A percentile compares a stretch with the other conserved stretches of the same genome.
Conservation (phyloP, 495 filamentous ascomycete species). For the Penicilliopsis zonata region DNA sequence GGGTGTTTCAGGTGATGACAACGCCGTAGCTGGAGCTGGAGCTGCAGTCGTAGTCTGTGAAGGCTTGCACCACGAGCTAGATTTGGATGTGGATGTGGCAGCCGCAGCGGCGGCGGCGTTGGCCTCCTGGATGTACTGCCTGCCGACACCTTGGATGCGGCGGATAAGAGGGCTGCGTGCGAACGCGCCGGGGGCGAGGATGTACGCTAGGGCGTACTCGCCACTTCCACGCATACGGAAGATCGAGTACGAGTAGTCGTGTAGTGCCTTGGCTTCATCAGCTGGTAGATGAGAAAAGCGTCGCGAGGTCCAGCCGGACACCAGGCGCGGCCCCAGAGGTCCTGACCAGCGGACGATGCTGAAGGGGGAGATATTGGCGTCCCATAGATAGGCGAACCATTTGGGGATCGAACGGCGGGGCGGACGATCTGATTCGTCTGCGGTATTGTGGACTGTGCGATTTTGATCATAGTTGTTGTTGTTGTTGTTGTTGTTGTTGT, state of each 20-base stretch:
- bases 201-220: conserved; percentile 86
- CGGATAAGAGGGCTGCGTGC: conserved; percentile 81
- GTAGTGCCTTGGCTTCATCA: conserved; percentile 72
- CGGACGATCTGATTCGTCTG: conserved; percentile 17
- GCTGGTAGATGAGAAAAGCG: conserved; percentile 79
- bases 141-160: conserved; percentile 74
- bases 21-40: conserved; percentile 2
- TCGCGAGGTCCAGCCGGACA: conserved; percentile 88
- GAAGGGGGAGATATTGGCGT: conserved; percentile 94
- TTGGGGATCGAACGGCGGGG: conserved; percentile 58
- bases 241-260: conserved; percentile 89
- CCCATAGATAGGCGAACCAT: conserved; percentile 90
- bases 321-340: conserved; percentile 82
- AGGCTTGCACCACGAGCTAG: too few species aligned
- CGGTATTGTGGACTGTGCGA: conserved; percentile 13
- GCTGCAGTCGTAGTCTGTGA: too few species aligned
- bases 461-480: conserved; percentile 38
- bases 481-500: conserved; percentile 40
- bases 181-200: conserved; percentile 87
- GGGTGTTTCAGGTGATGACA: conserved; percentile 6
- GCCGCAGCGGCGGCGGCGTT: too few species aligned
- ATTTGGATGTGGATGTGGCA: too few species aligned
- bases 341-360: conserved; percentile 78
- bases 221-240: conserved; percentile 87
- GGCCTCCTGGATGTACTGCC: conserved; percentile 38